Evolutionary conservation across 176 grass and related monocot genomes (phyloP), one percentile per base, ranked within the genome.

Genomic region (Tillandsia leiboldiana): DNA sequence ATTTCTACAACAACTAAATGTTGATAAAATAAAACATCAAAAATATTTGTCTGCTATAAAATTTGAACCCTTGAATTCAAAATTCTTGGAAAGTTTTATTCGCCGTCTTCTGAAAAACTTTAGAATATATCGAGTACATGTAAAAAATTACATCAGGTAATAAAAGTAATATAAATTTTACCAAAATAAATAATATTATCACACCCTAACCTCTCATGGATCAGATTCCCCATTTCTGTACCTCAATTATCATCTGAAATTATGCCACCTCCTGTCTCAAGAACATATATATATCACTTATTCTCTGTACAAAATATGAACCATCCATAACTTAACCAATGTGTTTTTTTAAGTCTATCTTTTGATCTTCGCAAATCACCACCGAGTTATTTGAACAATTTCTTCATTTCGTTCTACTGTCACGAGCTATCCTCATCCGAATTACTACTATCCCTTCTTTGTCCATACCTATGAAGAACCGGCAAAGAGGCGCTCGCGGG

Each of bases 351-450:
- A 20, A 18, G 14, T 20, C 56, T 18, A 61, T n/a, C 33, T 42
- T 22, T 61, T 61, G 56, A 61, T 18, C 15, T 18, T 61, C 22
- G n/a, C 20, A 59, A 59, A 18, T 59, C n/a, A 59, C 20, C 56
- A 33, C 29, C 3, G 33, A 42, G 33, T 42, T 42, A 42, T 42
- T 42, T 42, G 56, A 61, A 61, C 7, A 18, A 61, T 18, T 49
- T 65, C 26, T 12, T 71, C 23, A 58, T 77, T 9, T 47, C 42
- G 13, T 70, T 73, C 84, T 87, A 93, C 26, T 67, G 84, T 1
- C 84, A 99, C 22, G 78, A 88, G 68, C 94, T 87, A 54, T 87
- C 89, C 53, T 99, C 87, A 23, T 99, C 94, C 3, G 79, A 90
- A 78, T 74, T 74, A 72, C 54, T 75, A 51, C 87, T 82, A 51